These are phyloP conservation scores for Barnettozyma pratensis DNA, from an alignment of 805 yeast species.

Conservation along the genomic window DNA sequence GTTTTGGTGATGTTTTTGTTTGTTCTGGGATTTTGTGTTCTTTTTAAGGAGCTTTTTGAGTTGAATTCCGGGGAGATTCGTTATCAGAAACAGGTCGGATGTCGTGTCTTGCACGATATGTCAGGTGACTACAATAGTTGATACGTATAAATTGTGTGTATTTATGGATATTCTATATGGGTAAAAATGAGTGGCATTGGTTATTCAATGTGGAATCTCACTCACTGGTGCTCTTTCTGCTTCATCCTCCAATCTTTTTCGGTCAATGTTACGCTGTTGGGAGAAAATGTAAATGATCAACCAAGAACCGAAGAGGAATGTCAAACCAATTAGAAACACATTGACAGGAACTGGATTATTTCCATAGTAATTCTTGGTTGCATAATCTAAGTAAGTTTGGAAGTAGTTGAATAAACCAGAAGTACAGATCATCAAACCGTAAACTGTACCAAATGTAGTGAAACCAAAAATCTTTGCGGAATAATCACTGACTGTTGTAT, in stretches of 20 bases:
- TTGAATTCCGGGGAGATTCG: too few relatives aligned
- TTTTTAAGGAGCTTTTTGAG: neutral
- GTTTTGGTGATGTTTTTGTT: too few relatives aligned
- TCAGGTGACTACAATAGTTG: too few relatives aligned
- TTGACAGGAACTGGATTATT: constrained; percentile 84
- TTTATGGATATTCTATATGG: neutral
- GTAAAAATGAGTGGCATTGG: too few relatives aligned
- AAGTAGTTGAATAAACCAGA: constrained; percentile 76
- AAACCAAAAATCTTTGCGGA: constrained; percentile 92
- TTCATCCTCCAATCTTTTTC: constrained; percentile 51
- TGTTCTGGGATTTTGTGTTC: too few relatives aligned
- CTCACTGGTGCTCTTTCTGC: constrained; percentile 54
- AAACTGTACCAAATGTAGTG: constrained; percentile 85
- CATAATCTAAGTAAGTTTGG: constrained; percentile 63
- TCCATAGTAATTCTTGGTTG: constrained; percentile 62
- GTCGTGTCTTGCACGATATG: too few relatives aligned
- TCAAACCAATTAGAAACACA: constrained; percentile 43
- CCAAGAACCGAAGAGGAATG: constrained; percentile 36
- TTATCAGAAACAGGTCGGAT: too few relatives aligned
- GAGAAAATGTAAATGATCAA: constrained; percentile 25
- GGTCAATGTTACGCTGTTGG: constrained; percentile 38
- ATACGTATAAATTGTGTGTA: neutral
- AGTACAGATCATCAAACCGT: constrained; percentile 78
- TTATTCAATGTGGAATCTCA: constrained; percentile 34
- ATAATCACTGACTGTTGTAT: constrained; percentile 88